Base-by-base conservation (phyloP, 306 rosid genomes). In the Citrullus amarus region DNA sequence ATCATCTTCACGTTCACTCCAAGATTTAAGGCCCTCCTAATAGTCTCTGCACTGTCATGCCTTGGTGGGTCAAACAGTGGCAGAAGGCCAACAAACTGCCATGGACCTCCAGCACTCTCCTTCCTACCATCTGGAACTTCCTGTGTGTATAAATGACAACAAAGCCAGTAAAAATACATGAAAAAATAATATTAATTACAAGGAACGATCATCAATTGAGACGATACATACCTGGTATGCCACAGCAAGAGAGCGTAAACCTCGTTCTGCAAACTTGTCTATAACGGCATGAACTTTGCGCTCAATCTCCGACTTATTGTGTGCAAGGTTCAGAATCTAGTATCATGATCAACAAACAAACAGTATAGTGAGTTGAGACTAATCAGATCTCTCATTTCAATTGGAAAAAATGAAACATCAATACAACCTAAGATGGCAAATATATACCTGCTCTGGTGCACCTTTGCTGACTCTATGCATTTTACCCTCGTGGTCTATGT, bases 1-100 rank as follows among this genome's bases (percentile, higher is more conserved):
- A 95, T 95, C 98, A 95, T 95, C 84, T 95, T 95, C 82, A 95
- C 98, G 82, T 88, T 95, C n/a, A 95, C 98, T 84, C 98, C 98
- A 72, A 95, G 97, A 83, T 95, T 90, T 61, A 95, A 87, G 28
- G 98, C 98, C 89, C 97, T 92, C 79, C 97, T 81, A 41, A 95
- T 95, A 30, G 98, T 95, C 88, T 95, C 98, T 14, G 98, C 98
- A 87, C 98, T 95, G 63, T 95, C 98, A 82, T 95, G 98, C 85
- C 98, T 90, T 57, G 98, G 98, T 74, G 98, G 98, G 80, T 95
- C 98, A 78, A 95, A 95, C 65, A 95, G 97, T 57, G 98, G 96
- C 96, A 95, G 80, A 53, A 95, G 92, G 43, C 98, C 97, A 75
- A 91, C 83, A 75, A 95, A 95, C 85, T 91, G 98, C 98, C 98